A percentile compares a stretch with the other conserved stretches of the same genome.
These are phyloP conservation scores for Aquilaria yunnanensis DNA, from an alignment of 345 rosid species.

Conservation along the genomic window DNA sequence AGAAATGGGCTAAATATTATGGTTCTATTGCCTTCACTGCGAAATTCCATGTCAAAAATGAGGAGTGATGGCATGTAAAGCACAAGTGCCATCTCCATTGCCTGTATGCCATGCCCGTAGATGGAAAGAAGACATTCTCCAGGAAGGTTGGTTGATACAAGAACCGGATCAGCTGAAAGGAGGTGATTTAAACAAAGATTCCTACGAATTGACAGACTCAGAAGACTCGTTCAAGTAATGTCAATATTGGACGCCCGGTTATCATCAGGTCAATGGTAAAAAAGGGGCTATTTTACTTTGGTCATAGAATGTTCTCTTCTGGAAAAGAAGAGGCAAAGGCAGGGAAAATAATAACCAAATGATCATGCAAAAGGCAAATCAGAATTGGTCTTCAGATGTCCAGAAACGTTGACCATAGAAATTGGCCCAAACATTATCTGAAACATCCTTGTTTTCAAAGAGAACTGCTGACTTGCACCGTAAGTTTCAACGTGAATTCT, in stretches of 20 bases:
- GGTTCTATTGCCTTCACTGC: too few species aligned
- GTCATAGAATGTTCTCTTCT: not conserved
- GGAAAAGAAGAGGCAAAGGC: not conserved
- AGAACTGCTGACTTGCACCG: too few species aligned
- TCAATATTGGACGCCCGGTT: not conserved
- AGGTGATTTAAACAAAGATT: not conserved
- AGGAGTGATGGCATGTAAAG: too few species aligned
- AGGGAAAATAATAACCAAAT: not conserved
- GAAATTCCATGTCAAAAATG: too few species aligned
- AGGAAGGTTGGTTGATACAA: too few species aligned
- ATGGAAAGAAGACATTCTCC: too few species aligned
- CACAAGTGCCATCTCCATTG: too few species aligned
- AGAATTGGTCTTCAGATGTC: not conserved
- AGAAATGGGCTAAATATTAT: too few species aligned
- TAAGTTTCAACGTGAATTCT: too few species aligned
- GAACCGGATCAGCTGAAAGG: not conserved
- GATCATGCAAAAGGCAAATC: not conserved
- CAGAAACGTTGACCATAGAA: not conserved
- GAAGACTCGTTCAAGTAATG: not conserved
- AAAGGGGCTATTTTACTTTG: not conserved
- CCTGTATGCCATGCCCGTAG: too few species aligned
- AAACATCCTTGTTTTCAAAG: constrained; percentile 1
- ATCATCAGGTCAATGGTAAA: not conserved
- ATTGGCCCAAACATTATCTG: not conserved
- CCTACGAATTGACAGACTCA: constrained; percentile 3